Evolutionary conservation across 495 filamentous ascomycete species (phyloP), one percentile per base, ranked within the genome.

Genomic region (Pseudevernia furfuracea): DNA sequence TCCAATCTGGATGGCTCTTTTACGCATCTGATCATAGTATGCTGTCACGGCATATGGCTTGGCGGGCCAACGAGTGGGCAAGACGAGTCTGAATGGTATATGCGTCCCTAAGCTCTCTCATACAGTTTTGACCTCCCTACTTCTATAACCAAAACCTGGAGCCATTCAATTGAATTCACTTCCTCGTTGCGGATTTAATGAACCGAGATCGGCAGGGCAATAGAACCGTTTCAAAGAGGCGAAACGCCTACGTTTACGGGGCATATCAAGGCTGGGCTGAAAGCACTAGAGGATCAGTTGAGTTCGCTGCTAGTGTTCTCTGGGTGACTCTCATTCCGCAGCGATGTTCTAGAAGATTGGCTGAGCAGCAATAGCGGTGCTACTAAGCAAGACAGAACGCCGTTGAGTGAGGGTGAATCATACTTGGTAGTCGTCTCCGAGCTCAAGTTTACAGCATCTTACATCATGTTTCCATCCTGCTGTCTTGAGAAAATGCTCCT

Each of bases 31-130:
- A 82, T 94, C 6, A 74, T 93, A 53, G 87, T 93, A 57, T 91
- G 89, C 74, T 90, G 90, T 68, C 90, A 95, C 72, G 89, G 84
- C 0, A 90, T 94, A 39, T 94, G 89, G 79, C 73, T 81, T 23
- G 85, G 86, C 52, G 88, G 87, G 0, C 76, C 80, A n/a, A 75
- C 74, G 4, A 74, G 79, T 8, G 89, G 87, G 15, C 61, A 70
- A 25, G 75, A 81, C 53, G 87, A 89, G 68, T 63, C 74, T 21
- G 88, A 92, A 73, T 92, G 89, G 89, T 85, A 80, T 59, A 72
- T 65, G 5, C 49, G 3, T 14, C 43, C 17, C 19, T n/a, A 15
- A 38, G 32, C 19, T 21, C 17, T 55, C 4, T 17, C 15, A n/a
- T 53, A n/a, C 60, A 28, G 10, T 21, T 19, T 19, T 25, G 19